Conservation (phyloP, 2,329 filamentous ascomycete genomes). For the Diplodia intermedia region DNA sequence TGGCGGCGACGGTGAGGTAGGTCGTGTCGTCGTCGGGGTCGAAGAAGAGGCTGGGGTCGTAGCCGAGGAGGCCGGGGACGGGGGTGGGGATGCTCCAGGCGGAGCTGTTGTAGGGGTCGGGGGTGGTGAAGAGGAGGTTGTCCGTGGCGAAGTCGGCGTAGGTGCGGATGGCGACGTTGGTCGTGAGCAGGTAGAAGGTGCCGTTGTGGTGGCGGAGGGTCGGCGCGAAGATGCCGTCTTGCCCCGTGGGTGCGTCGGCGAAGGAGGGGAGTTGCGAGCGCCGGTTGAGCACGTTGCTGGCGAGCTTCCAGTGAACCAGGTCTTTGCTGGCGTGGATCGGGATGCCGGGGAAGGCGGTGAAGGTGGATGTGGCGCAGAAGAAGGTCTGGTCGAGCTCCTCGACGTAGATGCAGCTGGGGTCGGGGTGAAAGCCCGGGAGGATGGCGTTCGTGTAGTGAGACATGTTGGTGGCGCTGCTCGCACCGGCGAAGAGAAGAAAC, state of each 20-base stretch:
- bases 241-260: slow-evolving; percentile 37
- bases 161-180: slow-evolving; percentile 41
- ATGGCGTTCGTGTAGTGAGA: slow-evolving; percentile 52
- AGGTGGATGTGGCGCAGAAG: slow-evolving; percentile 61
- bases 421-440: slow-evolving; percentile 59
- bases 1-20: slow-evolving; percentile 37
- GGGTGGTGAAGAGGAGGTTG: slow-evolving; percentile 56
- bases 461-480: neutral
- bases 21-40: slow-evolving; percentile 34
- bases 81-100: slow-evolving; percentile 59
- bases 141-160: slow-evolving; percentile 48
- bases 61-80: slow-evolving; percentile 56
- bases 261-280: slow-evolving; percentile 36
- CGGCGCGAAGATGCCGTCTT: slow-evolving; percentile 36
- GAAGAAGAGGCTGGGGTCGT: slow-evolving; percentile 58
- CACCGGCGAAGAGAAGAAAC: neutral
- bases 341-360: slow-evolving; percentile 60
- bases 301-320: slow-evolving; percentile 58
- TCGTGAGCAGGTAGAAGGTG: slow-evolving; percentile 38
- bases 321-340: slow-evolving; percentile 62
- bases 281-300: slow-evolving; percentile 38
- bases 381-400: slow-evolving; percentile 46
- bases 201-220: slow-evolving; percentile 36
- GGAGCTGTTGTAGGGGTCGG: slow-evolving; percentile 51
- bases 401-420: slow-evolving; percentile 56